These are phyloP conservation scores for Diplodia scrobiculata DNA, from an alignment of 2,329 filamentous ascomycete species.

Conservation along the genomic window DNA sequence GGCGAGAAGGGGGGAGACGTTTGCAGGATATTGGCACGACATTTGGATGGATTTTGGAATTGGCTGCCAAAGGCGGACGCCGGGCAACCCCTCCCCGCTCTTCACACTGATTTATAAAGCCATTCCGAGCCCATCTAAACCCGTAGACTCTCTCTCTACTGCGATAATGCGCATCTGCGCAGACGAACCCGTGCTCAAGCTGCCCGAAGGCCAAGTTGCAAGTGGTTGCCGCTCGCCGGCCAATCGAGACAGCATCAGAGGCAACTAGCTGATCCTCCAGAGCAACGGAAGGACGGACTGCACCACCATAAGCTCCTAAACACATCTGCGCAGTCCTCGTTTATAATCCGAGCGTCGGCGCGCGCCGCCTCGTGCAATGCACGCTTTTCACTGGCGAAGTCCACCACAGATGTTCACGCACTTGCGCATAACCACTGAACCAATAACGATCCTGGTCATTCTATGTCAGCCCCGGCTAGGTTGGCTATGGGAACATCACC, in stretches of 20 bases:
- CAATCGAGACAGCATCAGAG: not conserved
- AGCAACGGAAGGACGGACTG: not conserved
- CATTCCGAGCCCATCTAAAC: no score
- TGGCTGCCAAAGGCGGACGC: not conserved
- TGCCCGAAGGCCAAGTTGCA: not conserved
- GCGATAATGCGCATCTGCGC: conserved; percentile 3
- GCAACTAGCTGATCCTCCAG: not conserved
- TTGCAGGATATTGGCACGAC: not conserved
- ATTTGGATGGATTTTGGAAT: not conserved
- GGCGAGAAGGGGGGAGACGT: not conserved
- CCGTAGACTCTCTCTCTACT: no score
- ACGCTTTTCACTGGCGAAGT: not conserved
- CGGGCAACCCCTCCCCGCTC: no score
- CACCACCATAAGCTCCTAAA: not conserved
- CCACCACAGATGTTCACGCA: not conserved
- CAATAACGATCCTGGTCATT: not conserved
- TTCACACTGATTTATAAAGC: not conserved
- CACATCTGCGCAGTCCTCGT: not conserved
- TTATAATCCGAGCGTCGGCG: not conserved
- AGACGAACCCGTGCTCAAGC: not conserved
- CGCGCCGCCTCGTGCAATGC: not conserved
- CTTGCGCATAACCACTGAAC: not conserved
- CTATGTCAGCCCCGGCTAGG: not conserved
- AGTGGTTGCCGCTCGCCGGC: not conserved
- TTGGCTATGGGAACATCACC: not conserved